Evolutionary conservation across 768 basidiomycete species (phyloP), one percentile per base, ranked within the genome.

Genomic region (Termitomyces sp.): DNA sequence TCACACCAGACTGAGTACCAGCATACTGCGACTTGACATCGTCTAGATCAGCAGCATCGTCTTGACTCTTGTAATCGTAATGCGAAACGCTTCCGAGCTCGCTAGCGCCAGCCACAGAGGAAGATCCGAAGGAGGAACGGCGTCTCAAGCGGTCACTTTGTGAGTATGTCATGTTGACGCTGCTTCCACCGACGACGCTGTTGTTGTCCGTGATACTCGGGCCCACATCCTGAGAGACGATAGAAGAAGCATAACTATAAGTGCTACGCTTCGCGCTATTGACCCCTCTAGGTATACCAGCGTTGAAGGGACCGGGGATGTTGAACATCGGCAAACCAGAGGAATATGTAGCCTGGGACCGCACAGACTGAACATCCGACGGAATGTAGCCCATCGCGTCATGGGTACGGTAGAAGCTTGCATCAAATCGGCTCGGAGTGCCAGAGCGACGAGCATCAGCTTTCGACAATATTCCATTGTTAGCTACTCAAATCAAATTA

Each of bases 291-390:
- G 86, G 83, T 55, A 86, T 76, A 12, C 84, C 84, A 52, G 87
- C 80, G 50, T 88, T 86, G 68, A 89, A 92, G 11, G 88, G 86
- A 51, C 88, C 85, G 65, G 81, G 82, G 34, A 83, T 76, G 55
- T 85, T 81, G 69, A 95, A 96, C 81, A 92, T 85, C 15, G 94
- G 95, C 36, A 96, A 78, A 31, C 93, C 92, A 10, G 95, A 94
- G 2, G 95, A 91, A 71, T 97, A 96, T 0, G 94, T 95, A 0
- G 96, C 96, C 73, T 99, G 97, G 2, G 96, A 98, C 58, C 94
- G 89, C 50, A 98, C 84, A 3, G 96, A 98, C 71, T 97, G 96
- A 29, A 88, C 92, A 70, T 98, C 97, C 6, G 94, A 93, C 2
- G 95, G 94, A 65, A 98, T 96, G 73, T 96, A 96, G 5, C 91